Evolutionary conservation across 306 rosid genomes (phyloP).

Genomic region (Quercus mongolica): DNA sequence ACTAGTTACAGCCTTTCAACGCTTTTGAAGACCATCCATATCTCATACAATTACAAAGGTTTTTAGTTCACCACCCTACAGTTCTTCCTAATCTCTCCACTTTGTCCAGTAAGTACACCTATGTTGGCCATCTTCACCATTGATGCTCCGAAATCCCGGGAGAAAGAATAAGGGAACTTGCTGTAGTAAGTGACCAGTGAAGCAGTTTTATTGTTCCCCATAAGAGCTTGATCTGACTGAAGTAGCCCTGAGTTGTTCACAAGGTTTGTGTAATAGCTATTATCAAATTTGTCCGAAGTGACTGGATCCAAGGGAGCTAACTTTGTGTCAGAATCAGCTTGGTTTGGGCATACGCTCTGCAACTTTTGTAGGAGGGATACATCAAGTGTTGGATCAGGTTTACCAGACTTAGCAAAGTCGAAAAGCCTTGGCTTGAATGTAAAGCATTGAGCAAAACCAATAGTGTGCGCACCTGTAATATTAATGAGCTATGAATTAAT

Average conservation of each 20-base stretch:
- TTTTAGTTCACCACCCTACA: conserved; percentile 60
- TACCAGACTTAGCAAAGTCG: conserved; percentile 59
- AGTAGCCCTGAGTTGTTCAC: conserved; percentile 65
- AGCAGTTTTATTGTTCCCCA: conserved; percentile 53
- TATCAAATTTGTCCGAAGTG: conserved; percentile 58
- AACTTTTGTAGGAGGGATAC: conserved; percentile 41
- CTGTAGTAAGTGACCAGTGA: conserved; percentile 53
- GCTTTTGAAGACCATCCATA: neutral
- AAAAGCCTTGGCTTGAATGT: conserved; percentile 80
- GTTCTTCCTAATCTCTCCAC: conserved; percentile 68
- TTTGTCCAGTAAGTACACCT: conserved; percentile 65
- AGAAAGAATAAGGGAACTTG: conserved; percentile 49
- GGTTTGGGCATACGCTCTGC: conserved; percentile 55
- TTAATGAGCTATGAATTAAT: neutral
- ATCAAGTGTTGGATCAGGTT: conserved; percentile 67
- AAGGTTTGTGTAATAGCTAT: conserved; percentile 60
- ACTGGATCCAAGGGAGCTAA: conserved; percentile 59
- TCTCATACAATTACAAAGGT: neutral
- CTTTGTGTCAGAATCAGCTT: conserved; percentile 55
- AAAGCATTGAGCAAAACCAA: conserved; percentile 85
- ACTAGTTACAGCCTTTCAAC: neutral
- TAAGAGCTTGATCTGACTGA: conserved; percentile 75
- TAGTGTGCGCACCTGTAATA: conserved; percentile 68
- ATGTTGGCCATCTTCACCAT: conserved; percentile 68
- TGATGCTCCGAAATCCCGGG: conserved; percentile 60